Evolutionary conservation across 352 stramenopile species (phyloP).

Genomic region (Globisporangium cederbergense): DNA sequence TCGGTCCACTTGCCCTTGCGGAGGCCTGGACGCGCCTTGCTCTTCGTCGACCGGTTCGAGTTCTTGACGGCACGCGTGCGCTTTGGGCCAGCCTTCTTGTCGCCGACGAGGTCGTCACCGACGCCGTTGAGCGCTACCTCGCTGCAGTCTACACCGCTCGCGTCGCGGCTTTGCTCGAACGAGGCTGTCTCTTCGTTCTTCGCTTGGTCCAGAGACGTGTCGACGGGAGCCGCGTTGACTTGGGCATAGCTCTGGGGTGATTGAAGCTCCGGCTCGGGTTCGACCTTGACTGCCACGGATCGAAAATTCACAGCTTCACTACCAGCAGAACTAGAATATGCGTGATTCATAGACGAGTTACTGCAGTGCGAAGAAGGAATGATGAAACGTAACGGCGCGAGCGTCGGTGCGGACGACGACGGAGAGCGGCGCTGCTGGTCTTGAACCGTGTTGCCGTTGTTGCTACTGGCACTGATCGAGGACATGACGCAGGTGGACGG

Average conservation of each 20-base stretch:
- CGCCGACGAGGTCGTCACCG: conserved; percentile 20
- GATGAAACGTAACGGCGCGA: conserved; percentile 74
- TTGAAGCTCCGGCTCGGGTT: conserved; percentile 11
- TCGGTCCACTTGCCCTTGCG: conserved; percentile 87
- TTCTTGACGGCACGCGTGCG: conserved; percentile 53
- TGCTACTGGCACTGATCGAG: background rate
- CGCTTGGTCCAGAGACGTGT: background rate
- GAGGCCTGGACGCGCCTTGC: conserved; percentile 80
- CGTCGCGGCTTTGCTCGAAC: background rate
- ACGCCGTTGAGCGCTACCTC: background rate
- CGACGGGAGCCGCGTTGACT: background rate
- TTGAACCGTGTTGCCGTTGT: background rate
- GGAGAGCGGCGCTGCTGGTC: conserved; percentile 24
- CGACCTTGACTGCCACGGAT: conserved; percentile 15
- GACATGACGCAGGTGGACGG: background rate
- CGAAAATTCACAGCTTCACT: conserved; percentile 18
- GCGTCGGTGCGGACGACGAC: conserved; percentile 21
- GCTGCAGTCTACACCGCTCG: background rate
- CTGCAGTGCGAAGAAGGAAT: conserved; percentile 57
- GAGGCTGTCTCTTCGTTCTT: background rate
- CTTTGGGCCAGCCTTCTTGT: conserved; percentile 53
- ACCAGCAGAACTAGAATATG: conserved; percentile 17
- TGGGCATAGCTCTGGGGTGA: conserved; percentile 15
- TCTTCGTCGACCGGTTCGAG: conserved; percentile 71
- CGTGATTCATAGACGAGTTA: conserved; percentile 24